Base-by-base conservation (phyloP, 768 basidiomycete species). In the Tylopilus sp. region DNA sequence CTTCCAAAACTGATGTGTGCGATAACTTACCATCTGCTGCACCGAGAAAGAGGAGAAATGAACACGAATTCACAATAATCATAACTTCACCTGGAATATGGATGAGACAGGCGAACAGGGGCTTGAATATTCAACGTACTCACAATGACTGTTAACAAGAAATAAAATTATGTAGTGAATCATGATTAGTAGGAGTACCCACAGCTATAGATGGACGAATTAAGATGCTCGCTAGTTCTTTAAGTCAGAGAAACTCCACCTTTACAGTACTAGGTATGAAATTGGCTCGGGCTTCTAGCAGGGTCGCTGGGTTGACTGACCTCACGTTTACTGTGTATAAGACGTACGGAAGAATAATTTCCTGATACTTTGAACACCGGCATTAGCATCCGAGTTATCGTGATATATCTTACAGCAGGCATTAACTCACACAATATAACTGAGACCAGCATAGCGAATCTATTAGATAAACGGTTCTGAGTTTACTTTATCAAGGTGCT, bases 401-500 rank as follows among this genome's bases (percentile, higher is more conserved):
- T n/a, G n/a, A n/a, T 0, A 19, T 14, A 14, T 14, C 8, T 14
- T n/a, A 1, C 13, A 22, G 36, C 1, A 4, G 46, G 4, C 22
- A 25, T 7, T 2, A 22, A 44, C 52, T 30, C 28, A 59, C 56
- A 13, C 11, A 29, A 58, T 0, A 13, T 6, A 11, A 12, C 8
- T 46, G 19, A 54, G 42, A 4, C 52, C 56, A 16, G 13, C 16
- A 37, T 58, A 59, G 14, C 58, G 56, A 40, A 51, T 42, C 58
- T 59, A 44, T 10, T 12, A 31, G 12, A 3, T 12, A 5, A 29
- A 25, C 16, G 14, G 19, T 44, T 1, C 5, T 52, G 14, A 56
- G 37, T 3, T 25, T 40, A 3, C 29, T 22, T 21, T 8, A 3
- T 6, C 28, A 31, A 50, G n/a, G 16, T 5, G 1, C 16, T n/a